Percentiles rank a stretch among this genome's conserved stretches.
Conservation (phyloP, 495 filamentous ascomycete species). For the Xylaria acuta region DNA sequence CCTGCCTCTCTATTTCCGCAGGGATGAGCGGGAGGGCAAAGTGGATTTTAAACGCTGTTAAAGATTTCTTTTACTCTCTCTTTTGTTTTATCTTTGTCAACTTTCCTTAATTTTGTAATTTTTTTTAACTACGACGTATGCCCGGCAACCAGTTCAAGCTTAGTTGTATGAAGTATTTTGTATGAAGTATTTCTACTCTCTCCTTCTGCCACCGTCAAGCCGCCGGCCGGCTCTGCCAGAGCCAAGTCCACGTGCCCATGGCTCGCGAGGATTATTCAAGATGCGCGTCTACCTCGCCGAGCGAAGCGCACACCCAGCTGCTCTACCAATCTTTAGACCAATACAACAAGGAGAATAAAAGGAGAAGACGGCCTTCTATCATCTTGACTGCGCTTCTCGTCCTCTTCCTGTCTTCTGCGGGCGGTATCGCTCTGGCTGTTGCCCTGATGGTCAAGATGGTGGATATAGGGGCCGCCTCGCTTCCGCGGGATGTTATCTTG, state of each 20-base stretch:
- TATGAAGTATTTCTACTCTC: background rate
- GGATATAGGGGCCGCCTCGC: slow-evolving; percentile 31
- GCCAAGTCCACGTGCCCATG: slow-evolving; percentile 26
- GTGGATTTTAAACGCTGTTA: background rate
- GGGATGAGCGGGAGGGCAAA: background rate
- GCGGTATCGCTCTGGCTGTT: slow-evolving; percentile 32
- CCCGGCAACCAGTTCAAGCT: background rate
- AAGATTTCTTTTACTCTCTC: background rate
- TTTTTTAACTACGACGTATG: background rate
- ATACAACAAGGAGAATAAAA: slow-evolving; percentile 33
- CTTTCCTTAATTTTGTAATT: background rate
- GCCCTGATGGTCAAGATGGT: slow-evolving; percentile 30
- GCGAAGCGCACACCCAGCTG: slow-evolving; percentile 29
- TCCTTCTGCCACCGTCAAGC: background rate
- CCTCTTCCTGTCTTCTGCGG: slow-evolving; percentile 36
- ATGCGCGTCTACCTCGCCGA: background rate
- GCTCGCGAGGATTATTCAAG: slow-evolving; percentile 21
- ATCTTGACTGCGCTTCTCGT: slow-evolving; percentile 36
- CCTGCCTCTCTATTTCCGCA: slow-evolving; percentile 36
- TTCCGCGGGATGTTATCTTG: slow-evolving; percentile 37
- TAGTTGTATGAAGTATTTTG: background rate
- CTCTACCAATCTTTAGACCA: slow-evolving; percentile 39
- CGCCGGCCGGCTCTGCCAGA: slow-evolving; percentile 30
- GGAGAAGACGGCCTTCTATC: slow-evolving; percentile 30
- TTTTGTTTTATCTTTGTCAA: background rate